Evolutionary conservation across 2,329 filamentous ascomycete species (phyloP).

Genomic region (Alternaria sp.): DNA sequence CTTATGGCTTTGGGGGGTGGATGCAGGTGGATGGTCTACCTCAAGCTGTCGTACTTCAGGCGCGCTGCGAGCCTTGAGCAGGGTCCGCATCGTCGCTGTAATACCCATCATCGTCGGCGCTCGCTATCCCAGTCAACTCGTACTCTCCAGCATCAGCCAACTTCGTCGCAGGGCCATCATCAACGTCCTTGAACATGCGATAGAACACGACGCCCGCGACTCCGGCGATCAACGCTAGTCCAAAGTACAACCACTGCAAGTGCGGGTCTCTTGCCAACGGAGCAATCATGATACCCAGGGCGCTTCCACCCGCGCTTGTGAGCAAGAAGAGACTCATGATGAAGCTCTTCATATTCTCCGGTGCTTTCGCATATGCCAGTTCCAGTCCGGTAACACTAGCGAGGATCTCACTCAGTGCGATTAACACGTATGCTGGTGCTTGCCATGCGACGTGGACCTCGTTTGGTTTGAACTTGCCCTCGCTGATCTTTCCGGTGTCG

Average conservation of each 20-base stretch:
- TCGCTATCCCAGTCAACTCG: constrained; percentile 12
- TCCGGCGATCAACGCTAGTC: constrained; percentile 60
- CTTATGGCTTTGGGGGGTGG: not conserved
- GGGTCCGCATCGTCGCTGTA: not conserved
- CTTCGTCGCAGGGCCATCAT: not conserved
- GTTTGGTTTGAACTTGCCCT: constrained; percentile 48
- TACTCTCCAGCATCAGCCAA: constrained; percentile 22
- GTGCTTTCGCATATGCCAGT: constrained; percentile 56
- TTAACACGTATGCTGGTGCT: constrained; percentile 54
- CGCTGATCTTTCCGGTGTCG: constrained; percentile 38
- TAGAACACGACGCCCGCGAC: constrained; percentile 62
- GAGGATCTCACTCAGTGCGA: constrained; percentile 55
- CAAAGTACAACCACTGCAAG: constrained; percentile 71
- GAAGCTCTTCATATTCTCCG: constrained; percentile 56
- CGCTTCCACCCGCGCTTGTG: constrained; percentile 65
- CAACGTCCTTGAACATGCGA: constrained; percentile 48
- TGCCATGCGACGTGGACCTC: constrained; percentile 55
- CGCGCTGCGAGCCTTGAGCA: not conserved
- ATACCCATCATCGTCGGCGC: constrained; percentile 4
- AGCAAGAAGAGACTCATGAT: constrained; percentile 65
- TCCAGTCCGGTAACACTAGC: constrained; percentile 57
- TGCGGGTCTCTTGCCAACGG: constrained; percentile 68
- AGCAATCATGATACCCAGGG: constrained; percentile 67
- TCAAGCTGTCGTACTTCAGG: not conserved
- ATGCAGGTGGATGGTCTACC: not conserved